Conservation (phyloP, 306 rosid genomes). For the Biancaea sappan region DNA sequence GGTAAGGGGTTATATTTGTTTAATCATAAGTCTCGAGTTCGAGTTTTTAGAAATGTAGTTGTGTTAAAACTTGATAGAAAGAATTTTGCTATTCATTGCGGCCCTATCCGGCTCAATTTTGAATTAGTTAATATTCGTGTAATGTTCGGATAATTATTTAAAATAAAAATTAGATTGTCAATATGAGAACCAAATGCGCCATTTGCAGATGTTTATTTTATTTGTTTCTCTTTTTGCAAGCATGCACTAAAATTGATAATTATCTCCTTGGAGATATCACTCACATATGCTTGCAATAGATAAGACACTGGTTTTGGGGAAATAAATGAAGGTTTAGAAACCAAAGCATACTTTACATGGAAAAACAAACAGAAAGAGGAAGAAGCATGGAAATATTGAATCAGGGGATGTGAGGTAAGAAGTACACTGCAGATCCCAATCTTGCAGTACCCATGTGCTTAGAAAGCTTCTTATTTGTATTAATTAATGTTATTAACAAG, state of each 20-base stretch:
- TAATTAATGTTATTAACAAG: constrained; percentile 20
- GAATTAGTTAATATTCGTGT: too few species aligned
- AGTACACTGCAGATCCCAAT: not conserved
- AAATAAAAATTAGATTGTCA: constrained; percentile 2
- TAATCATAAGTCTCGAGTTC: too few species aligned
- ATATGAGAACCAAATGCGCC: constrained; percentile 16
- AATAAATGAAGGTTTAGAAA: constrained; percentile 28
- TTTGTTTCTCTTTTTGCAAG: not conserved
- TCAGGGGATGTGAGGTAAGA: not conserved
- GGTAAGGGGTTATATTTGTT: too few species aligned
- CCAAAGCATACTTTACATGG: constrained; percentile 33
- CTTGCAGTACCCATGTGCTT: not conserved
- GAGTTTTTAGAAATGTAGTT: too few species aligned
- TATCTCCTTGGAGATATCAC: constrained; percentile 43
- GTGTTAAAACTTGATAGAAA: too few species aligned
- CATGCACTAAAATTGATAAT: constrained; percentile 21
- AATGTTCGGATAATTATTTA: too few species aligned
- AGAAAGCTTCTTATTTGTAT: constrained; percentile 17
- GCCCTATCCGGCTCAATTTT: too few species aligned
- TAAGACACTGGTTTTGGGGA: constrained; percentile 28
- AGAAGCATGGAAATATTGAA: too few species aligned
- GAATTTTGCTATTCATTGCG: too few species aligned
- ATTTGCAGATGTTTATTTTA: constrained; percentile 11
- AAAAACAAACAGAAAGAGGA: too few species aligned
- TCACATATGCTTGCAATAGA: constrained; percentile 35